Evolutionary conservation across 1,139 yeast species (phyloP).

Genomic region (Magnusiomyces fungicola): DNA sequence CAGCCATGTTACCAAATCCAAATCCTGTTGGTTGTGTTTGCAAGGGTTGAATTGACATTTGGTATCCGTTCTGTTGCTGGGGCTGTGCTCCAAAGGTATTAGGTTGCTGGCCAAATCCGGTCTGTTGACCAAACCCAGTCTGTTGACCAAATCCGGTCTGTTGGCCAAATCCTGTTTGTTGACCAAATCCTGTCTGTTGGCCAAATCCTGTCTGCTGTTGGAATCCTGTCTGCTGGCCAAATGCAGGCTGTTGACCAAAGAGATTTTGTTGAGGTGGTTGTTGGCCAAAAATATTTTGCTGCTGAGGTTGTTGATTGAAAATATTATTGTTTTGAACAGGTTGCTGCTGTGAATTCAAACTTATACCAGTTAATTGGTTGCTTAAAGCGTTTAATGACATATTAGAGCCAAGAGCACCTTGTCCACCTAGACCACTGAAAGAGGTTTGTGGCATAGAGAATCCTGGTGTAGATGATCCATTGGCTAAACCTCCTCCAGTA

Average conservation of each 20-base stretch:
- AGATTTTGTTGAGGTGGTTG: not conserved
- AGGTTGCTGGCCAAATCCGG: not conserved
- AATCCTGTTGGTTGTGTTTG: constrained; percentile 22
- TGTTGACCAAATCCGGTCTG: not conserved
- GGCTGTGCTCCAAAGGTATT: constrained; percentile 6
- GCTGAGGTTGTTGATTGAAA: not conserved
- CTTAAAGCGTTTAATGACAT: not conserved
- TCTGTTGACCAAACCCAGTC: not conserved
- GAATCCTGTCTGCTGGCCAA: too few species aligned
- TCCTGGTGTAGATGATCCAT: not conserved
- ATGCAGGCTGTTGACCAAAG: not conserved
- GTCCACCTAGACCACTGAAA: not conserved
- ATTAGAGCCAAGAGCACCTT: not conserved
- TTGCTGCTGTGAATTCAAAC: not conserved
- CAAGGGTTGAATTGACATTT: constrained; percentile 7
- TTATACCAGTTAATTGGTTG: not conserved
- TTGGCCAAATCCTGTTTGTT: not conserved
- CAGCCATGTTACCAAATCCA: constrained; percentile 17
- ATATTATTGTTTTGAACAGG: not conserved
- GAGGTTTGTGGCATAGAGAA: not conserved
- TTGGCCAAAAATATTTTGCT: not conserved
- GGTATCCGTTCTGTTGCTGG: constrained; percentile 3
- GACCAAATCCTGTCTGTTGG: not conserved
- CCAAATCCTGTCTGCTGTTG: not conserved
- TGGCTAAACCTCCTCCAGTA: not conserved